Evolutionary conservation across 2,329 filamentous ascomycete genomes (phyloP), one percentile per base, ranked within the genome.

Genomic region (Periconia sp.): DNA sequence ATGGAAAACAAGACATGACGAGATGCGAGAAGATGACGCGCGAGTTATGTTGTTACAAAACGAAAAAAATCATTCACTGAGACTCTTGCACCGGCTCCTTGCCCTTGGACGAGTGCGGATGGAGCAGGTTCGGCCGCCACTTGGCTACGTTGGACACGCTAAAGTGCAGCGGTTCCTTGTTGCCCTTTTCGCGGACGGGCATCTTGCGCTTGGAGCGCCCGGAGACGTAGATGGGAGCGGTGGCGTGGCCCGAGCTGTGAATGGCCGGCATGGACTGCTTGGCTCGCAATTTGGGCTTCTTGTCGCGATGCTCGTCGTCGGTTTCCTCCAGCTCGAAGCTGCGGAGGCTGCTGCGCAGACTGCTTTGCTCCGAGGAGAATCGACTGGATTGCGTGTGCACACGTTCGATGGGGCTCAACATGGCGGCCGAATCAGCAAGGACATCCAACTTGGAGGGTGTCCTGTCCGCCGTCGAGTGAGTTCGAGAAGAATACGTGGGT

Each of bases 161-260:
- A 56, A 74, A 74, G 56, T 73, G 72, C 5, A 74, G 59, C 23
- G 73, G 73, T 52, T 76, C 72, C 52, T 70, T 74, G 19, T 61
- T 54, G 2, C 68, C 70, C 57, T 75, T 76, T 49, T 73, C 69
- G 19, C 68, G 62, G 3, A 72, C 64, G 8, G 72, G 68, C 66
- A 76, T 74, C 65, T 76, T 76, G 35, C 74, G 63, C 61, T 76
- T 76, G 11, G 72, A 73, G 18, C 74, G 70, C 27, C 74, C 73
- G 20, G 74, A 76, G 41, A 74, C 64, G 47, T 75, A 76, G 41
- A 74, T 68, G 14, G 69, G 66, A 41, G 67, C 61, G 14, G 31
- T 7, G 13, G 43, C 43, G 30, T 62, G 58, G n/a, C 61, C 54
- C 41, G 62, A 60, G 19, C 61, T 59, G 20, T 57, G 58, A 42